Base-by-base conservation (phyloP, 495 filamentous ascomycete genomes). In the Penicillium soppii region DNA sequence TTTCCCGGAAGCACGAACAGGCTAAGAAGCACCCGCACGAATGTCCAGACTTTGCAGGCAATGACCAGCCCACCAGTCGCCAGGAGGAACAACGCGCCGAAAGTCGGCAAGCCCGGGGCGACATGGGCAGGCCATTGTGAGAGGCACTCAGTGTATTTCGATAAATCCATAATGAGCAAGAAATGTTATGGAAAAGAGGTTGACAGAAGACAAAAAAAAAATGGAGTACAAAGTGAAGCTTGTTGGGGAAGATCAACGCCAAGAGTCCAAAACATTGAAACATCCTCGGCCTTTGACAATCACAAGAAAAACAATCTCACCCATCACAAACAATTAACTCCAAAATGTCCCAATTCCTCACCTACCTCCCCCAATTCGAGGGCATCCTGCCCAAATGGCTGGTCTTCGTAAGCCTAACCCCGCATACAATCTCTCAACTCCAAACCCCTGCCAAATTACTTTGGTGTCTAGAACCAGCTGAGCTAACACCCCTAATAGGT, bases 1-100 rank as follows among this genome's bases (percentile, higher is more conserved):
- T 73, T 77, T 36, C 83, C 84, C 17, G 83, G 83, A 37, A 97
- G 74, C 43, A 97, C 68, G 64, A 96, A 96, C 37, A 91, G 64
- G 67, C 83, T 88, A 37, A 88, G 63, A 30, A 95, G 52, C 16
- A 95, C 72, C 39, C 80, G 74, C 41, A 86, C 54, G 65, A 87
- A 85, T 59, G 73, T 83, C 52, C 84, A 64, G 43, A 83, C 65
- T 56, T 82, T 78, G 50, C 61, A 73, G 50, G 74, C 71, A 27
- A 90, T 53, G 54, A 75, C 83, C 40, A 88, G 64, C 36, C 81
- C 73, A 36, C 88, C 87, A 41, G 87, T 66, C 40, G 70, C 77
- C 15, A 75, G 66, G 22, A 76, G 61, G 12, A 67, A 43, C 51
- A 67, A 54, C 12, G 70, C 68, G 20, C 61, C 66, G 26, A 67